Evolutionary conservation across 129 eudicot genomes (phyloP), one percentile per base, ranked within the genome.

Genomic region (Calendula officinalis): DNA sequence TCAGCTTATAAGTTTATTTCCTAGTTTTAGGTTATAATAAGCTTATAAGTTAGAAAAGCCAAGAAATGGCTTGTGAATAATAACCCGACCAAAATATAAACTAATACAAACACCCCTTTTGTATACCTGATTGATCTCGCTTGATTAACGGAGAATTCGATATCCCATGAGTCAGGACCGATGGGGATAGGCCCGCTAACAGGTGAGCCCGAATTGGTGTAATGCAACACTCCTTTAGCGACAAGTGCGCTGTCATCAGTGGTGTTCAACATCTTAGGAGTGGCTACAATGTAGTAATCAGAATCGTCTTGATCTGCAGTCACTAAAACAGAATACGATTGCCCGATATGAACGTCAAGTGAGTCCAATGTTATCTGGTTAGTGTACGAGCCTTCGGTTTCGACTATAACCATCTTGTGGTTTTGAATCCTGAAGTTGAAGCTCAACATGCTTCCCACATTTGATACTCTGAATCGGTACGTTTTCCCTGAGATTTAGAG

Each of bases 361-460:
- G 96, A 81, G 60, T 84, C 91, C 16, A 84, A 47, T 16, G 64
- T 73, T 49, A 69, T 84, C 56, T 88, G 91, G 55, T 71, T 84
- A 0, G 96, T 88, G 67, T 88, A 88, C n/a, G 91, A 88, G n/a
- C 96, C 96, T 84, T 88, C 96, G 0, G 91, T 84, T 59, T 88
- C 96, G 0, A 84, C 96, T 42, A 88, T 12, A 11, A 88, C 77
- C 96, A 88, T 81, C 38, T 67, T 58, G 67, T 88, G 96, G 37
- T 77, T 84, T 62, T 77, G 82, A 50, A 88, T 79, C 70, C 84
- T 77, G 78, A 88, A 84, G 69, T 84, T 88, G 67, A 84, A 84
- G 66, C 96, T 88, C 64, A 79, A 66, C 27, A 40, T 58, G 42
- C 72, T 74, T 39, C 96, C 96, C 0, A 84, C 83, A 3, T 88